phyloP scores from a whole-genome alignment of 108 stramenopile genomes.

The Conticribra guillardii region DNA sequence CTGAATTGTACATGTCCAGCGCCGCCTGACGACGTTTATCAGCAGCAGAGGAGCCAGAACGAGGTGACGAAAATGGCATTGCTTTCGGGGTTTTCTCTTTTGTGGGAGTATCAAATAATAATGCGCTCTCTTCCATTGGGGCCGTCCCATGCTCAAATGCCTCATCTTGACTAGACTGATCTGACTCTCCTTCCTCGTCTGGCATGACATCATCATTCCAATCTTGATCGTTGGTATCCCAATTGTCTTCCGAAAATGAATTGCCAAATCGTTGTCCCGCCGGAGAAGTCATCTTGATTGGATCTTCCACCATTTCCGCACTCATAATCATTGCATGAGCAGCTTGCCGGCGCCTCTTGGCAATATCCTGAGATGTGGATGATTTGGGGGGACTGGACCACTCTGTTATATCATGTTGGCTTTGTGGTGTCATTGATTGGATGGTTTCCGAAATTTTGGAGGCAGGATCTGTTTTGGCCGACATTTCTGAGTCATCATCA shows the following conservation, averaged over 20 bases:
- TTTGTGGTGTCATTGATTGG: not conserved
- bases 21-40: slow-evolving; percentile 43
- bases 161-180: not conserved
- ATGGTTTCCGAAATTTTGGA: not conserved
- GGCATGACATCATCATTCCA: not conserved
- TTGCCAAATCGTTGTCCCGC: not conserved
- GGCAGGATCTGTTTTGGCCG: slow-evolving; percentile 1
- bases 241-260: not conserved
- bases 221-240: not conserved
- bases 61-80: slow-evolving; percentile 1
- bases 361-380: slow-evolving; percentile 37
- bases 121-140: too few species aligned
- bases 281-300: slow-evolving; percentile 8
- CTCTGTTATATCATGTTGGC: slow-evolving; percentile 7
- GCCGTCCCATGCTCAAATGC: too few species aligned
- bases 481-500: slow-evolving; percentile 2
- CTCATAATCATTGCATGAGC: slow-evolving; percentile 52
- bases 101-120: too few species aligned
- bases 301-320: slow-evolving; percentile 48
- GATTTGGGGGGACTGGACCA: slow-evolving; percentile 15
- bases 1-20: slow-evolving; percentile 45
- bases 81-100: not conserved
- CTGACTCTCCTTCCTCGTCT: not conserved
- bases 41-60: slow-evolving; percentile 5
- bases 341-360: slow-evolving; percentile 34